Evolutionary conservation across 164 flowering plant species (phyloP).

Genomic region (Umbilicus rupestris): DNA sequence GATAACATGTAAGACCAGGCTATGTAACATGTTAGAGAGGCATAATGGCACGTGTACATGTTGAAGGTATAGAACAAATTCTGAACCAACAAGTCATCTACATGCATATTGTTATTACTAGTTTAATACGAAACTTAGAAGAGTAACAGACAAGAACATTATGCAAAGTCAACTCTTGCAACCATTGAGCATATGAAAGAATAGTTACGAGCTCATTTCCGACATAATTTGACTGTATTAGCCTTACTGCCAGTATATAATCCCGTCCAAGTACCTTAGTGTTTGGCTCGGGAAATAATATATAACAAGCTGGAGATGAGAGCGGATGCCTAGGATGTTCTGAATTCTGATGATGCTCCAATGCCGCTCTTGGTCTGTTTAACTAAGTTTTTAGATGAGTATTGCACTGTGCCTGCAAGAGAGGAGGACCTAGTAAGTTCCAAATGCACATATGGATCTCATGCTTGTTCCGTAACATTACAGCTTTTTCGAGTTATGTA

Average conservation of each 20-base stretch:
- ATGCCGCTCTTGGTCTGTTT: not conserved
- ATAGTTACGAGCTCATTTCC: not conserved
- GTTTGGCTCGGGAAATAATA: not conserved
- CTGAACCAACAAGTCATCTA: not conserved
- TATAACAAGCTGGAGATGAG: not conserved
- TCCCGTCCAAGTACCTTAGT: not conserved
- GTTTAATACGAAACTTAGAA: not conserved
- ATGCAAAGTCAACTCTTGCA: not conserved
- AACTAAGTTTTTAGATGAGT: not conserved
- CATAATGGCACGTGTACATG: not conserved
- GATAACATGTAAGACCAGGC: not conserved
- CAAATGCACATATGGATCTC: not conserved
- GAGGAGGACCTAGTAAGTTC: not conserved
- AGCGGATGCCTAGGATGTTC: not conserved
- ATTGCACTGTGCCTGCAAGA: not conserved
- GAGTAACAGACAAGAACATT: not conserved
- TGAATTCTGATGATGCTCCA: not conserved
- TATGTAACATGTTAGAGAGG: constrained; percentile 2
- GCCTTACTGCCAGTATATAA: not conserved
- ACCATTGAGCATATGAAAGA: not conserved
- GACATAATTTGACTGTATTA: constrained; percentile 1
- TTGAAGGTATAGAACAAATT: not conserved
- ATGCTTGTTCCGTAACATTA: not conserved
- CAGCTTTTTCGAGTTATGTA: not conserved
- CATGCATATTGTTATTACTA: not conserved